Evolutionary conservation across 169 alveolate species (phyloP).

Genomic region (Plasmodium falciparum): DNA sequence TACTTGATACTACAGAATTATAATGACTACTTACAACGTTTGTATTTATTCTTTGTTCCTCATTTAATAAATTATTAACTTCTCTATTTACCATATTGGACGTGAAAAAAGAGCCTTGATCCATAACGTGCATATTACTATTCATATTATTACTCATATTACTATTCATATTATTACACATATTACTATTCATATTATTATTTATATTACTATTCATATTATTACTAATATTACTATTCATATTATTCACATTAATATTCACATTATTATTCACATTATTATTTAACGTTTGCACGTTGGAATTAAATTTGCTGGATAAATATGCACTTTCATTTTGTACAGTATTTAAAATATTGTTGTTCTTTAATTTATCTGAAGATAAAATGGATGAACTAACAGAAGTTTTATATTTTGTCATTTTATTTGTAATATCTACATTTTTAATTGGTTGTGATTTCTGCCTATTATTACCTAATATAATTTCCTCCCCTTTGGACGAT

Average conservation of each 20-base stretch:
- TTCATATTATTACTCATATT: constrained; percentile 6
- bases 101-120: constrained; percentile 12
- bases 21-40: constrained; percentile 7
- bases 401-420: constrained; percentile 63
- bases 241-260: too few relatives aligned
- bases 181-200: too few relatives aligned
- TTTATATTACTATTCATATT: too few relatives aligned
- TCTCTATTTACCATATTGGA: constrained; percentile 7
- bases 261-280: neutral
- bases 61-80: constrained; percentile 1
- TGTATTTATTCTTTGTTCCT: neutral
- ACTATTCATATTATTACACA: too few relatives aligned
- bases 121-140: neutral
- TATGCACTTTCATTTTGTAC: constrained; percentile 10
- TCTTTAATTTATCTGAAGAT: constrained; percentile 19
- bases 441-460: constrained; percentile 58
- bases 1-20: constrained; percentile 11
- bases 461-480: constrained; percentile 10
- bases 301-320: neutral
- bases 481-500: neutral
- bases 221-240: too few relatives aligned
- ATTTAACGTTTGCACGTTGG: neutral
- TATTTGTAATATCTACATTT: constrained; percentile 17
- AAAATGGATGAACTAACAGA: constrained; percentile 46
- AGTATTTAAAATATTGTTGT: constrained; percentile 28